phyloP scores from a whole-genome alignment of 1,284 basidiomycete species.

The Cryptococcus sp. region DNA sequence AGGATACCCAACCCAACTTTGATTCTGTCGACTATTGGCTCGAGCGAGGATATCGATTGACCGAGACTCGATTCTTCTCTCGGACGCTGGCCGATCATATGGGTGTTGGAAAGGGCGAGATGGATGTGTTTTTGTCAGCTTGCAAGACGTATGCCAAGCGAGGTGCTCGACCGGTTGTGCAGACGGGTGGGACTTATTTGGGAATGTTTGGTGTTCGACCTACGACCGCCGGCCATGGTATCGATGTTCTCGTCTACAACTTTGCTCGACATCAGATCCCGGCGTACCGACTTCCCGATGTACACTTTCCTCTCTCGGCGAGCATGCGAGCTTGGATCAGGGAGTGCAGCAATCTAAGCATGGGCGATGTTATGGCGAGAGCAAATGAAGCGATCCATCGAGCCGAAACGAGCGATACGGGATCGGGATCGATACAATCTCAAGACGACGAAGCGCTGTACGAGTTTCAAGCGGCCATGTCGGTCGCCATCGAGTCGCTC shows the following conservation, averaged over 20 bases:
- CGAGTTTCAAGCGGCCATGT: slow-evolving; percentile 51
- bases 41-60: slow-evolving; percentile 50
- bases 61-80: slow-evolving; percentile 51
- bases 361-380: slow-evolving; percentile 46
- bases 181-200: slow-evolving; percentile 50
- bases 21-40: slow-evolving; percentile 49
- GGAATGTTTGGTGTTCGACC: slow-evolving; percentile 51
- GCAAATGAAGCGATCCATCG: slow-evolving; percentile 46
- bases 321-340: slow-evolving; percentile 48
- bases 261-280: slow-evolving; percentile 54
- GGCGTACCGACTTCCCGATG: slow-evolving; percentile 51
- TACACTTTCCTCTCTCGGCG: slow-evolving; percentile 44
- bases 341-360: slow-evolving; percentile 44
- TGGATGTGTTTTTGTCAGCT: slow-evolving; percentile 49
- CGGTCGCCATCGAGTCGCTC: slow-evolving; percentile 50
- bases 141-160: slow-evolving; percentile 52
- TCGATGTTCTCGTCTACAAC: slow-evolving; percentile 52
- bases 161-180: slow-evolving; percentile 50
- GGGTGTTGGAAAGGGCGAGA: slow-evolving; percentile 48
- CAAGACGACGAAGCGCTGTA: slow-evolving; percentile 45
- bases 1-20: slow-evolving; percentile 12
- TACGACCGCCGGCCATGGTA: slow-evolving; percentile 34
- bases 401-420: slow-evolving; percentile 36
- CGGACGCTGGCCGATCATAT: slow-evolving; percentile 49
- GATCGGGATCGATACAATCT: slow-evolving; percentile 24